Base-by-base conservation (phyloP, 257 asterid species). In the Gentiana macrophylla region DNA sequence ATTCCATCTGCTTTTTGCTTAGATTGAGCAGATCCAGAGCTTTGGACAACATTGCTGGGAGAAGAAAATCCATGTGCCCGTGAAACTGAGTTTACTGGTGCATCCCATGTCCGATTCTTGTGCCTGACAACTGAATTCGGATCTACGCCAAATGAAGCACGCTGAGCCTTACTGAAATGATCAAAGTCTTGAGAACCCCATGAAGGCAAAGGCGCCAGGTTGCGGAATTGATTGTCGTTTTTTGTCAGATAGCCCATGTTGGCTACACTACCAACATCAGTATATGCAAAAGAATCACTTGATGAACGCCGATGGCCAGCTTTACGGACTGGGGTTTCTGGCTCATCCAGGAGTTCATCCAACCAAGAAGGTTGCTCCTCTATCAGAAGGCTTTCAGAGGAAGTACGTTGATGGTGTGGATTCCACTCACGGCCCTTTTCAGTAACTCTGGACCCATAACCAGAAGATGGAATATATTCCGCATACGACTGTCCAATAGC, bases 291-390 rank as follows among this genome's bases (percentile, higher is more conserved):
- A 11, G 97, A 89, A 70, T 89, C 97, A 61, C 95, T 89, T 43
- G 97, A 86, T 59, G 95, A 86, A 68, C 97, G 95, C n/a, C 95
- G 83, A 60, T 89, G 97, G 35, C 90, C 90, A 66, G 92, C 89
- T 79, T 53, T 86, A 6, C 84, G 84, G 7, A 78, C 95, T 43
- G 95, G 97, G 44, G 87, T 86, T 64, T 89, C 97, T 47, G 97
- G 95, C 72, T 89, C 97, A 52, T 89, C 61, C 6, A 89, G 95
- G 53, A 89, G 95, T 44, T 86, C 97, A 49, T 89, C 92, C 53
- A 89, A 79, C 97, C 97, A 89, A 61, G 92, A 83, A 10, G 94
- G 97, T 62, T 86, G 94, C 62, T 89, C 95, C 66, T 89, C 97
- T 49, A 81, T 74, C 62, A 86, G 71, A 67, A 70, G 65, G 65